phyloP scores from a whole-genome alignment of 106 monocot genomes.

The Allium fistulosum region DNA sequence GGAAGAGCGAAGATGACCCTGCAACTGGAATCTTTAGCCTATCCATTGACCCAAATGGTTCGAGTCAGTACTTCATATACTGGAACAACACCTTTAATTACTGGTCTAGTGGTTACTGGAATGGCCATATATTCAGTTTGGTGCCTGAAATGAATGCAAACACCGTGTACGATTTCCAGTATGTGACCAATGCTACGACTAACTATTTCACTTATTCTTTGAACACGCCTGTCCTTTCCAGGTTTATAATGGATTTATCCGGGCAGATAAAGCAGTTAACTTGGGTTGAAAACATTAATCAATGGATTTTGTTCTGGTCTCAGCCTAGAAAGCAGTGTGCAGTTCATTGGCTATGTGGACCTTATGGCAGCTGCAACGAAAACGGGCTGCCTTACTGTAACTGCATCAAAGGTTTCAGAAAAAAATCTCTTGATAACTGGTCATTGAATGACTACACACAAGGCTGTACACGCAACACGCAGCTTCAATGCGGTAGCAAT shows the following conservation, averaged over 20 bases:
- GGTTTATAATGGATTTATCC: slow-evolving; percentile 16
- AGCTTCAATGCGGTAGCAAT: slow-evolving; percentile 3
- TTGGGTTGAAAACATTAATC: slow-evolving; percentile 12
- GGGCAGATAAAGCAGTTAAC: slow-evolving; percentile 29
- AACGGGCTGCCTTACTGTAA: slow-evolving; percentile 13
- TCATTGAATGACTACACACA: neutral
- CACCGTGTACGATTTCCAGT: neutral
- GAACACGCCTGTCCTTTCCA: neutral
- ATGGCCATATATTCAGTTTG: slow-evolving; percentile 14
- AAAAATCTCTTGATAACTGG: slow-evolving; percentile 15
- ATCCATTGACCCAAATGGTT: slow-evolving; percentile 11
- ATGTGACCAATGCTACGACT: slow-evolving; percentile 7
- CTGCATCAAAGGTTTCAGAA: slow-evolving; percentile 29
- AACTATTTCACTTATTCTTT: slow-evolving; percentile 42
- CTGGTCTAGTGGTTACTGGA: slow-evolving; percentile 22
- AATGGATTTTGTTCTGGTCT: slow-evolving; percentile 32
- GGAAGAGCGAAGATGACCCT: slow-evolving; percentile 23
- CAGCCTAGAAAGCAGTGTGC: slow-evolving; percentile 29
- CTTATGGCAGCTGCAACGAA: slow-evolving; percentile 25
- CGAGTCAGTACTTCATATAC: slow-evolving; percentile 8
- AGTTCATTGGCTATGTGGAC: slow-evolving; percentile 28
- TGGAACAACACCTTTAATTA: slow-evolving; percentile 15
- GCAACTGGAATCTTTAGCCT: slow-evolving; percentile 11
- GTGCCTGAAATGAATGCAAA: slow-evolving; percentile 13
- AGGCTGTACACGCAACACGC: slow-evolving; percentile 13